Base-by-base conservation (phyloP, 768 basidiomycete genomes). In the Phaeotremella skinneri region DNA sequence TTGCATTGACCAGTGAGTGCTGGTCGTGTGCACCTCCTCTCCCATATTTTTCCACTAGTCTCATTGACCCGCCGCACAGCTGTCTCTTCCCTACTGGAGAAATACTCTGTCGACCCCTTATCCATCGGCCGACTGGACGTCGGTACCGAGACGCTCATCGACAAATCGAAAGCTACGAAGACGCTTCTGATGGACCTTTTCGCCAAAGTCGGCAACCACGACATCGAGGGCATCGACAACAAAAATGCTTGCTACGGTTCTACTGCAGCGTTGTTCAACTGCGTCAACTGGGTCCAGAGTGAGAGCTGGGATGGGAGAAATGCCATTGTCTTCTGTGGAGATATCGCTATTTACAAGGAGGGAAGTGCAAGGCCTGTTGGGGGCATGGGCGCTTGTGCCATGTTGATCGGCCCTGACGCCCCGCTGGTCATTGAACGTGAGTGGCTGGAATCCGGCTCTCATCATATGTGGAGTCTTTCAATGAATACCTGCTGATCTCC, bases 221-320 rank as follows among this genome's bases (percentile, higher is more conserved):
- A 99, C 74, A 91, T 99, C 57, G 96, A 99, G 80, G 96, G 96
- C 67, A 89, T 99, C 77, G 96, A 99, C 81, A 92, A 90, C 47
- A 98, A 98, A 82, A 99, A 97, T 76, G 96, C 96, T 20, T 99
- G 96, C 82, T 99, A 99, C 72, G 96, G 96, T 27, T 93, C 91
- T 32, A 99, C 96, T 23, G 96, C 96, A 45, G 96, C 96, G 2
- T 85, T 99, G 56, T 99, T 97, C 86, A 99, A 99, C 79, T 89
- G 91, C 49, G 82, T 94, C 75, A 99, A 99, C 83, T 99, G 96
- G 96, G 81, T 97, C 60, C 94, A 99, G 78, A 89, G 87, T 32
- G 85, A 85, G 50, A 91, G 88, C 4, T 99, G 94, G 96, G 94
- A 99, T 69, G 94, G 94, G 50, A 85, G 94, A 54, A 91, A 94